Conservation (phyloP, 176 grass and related monocot species). For the Hordeum vulgare region DNA sequence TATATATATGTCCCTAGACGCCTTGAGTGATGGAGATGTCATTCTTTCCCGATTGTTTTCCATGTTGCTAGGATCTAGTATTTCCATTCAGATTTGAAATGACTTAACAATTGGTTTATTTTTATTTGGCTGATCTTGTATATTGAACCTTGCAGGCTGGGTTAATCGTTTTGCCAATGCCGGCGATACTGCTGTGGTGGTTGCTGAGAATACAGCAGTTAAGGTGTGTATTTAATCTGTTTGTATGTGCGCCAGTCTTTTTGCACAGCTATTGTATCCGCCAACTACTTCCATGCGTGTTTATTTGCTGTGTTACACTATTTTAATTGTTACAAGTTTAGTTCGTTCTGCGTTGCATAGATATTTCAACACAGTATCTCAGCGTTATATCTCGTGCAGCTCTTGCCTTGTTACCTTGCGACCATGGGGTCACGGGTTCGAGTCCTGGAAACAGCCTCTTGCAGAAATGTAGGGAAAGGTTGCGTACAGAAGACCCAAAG, state of each 20-base stretch:
- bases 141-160: conserved; percentile 60
- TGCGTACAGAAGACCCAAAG: too few relatives aligned
- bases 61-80: not conserved
- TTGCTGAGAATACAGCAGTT: conserved; percentile 83
- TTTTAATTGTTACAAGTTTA: conserved; percentile 2
- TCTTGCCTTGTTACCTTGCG: too few relatives aligned
- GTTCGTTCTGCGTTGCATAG: not conserved
- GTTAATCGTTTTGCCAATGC: conserved; percentile 98
- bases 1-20: not conserved
- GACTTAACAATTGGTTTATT: not conserved
- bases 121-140: conserved; percentile 3
- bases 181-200: conserved; percentile 83
- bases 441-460: too few relatives aligned
- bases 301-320: not conserved
- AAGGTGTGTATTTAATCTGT: conserved; percentile 38
- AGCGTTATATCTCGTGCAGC: too few relatives aligned
- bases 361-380: not conserved
- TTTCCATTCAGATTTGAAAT: conserved; percentile 18
- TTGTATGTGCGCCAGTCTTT: not conserved
- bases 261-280: not conserved
- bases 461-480: too few relatives aligned
- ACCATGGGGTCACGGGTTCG: too few relatives aligned
- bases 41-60: not conserved
- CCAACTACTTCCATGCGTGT: not conserved
- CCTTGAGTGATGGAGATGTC: not conserved